These are phyloP conservation scores for Pseudohalonectria lignicola DNA, from an alignment of 2,329 filamentous ascomycete species.

Conservation along the genomic window DNA sequence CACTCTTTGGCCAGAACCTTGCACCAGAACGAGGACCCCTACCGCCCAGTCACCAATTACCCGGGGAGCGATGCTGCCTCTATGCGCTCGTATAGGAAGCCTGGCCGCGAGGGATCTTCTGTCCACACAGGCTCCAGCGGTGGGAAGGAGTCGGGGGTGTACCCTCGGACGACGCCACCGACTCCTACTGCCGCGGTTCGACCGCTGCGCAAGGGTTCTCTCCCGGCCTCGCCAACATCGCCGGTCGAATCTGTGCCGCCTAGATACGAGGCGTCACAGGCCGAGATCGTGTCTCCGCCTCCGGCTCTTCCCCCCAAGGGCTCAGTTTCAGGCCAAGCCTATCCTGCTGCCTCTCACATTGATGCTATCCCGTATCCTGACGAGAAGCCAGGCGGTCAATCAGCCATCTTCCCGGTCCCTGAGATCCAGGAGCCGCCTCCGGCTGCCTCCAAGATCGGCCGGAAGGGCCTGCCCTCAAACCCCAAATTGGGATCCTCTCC, in stretches of 20 bases:
- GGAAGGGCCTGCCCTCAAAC: slow-evolving; percentile 9
- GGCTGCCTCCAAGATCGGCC: slow-evolving; percentile 15
- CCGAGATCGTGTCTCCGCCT: background rate
- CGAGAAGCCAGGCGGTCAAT: too few relatives aligned
- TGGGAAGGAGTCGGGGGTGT: slow-evolving; percentile 13
- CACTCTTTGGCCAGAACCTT: slow-evolving; percentile 73
- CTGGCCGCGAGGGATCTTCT: slow-evolving; percentile 29
- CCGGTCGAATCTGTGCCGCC: background rate
- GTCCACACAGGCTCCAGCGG: slow-evolving; percentile 32
- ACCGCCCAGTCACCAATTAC: slow-evolving; percentile 53
- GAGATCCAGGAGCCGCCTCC: slow-evolving; percentile 25
- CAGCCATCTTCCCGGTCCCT: slow-evolving; percentile 13
- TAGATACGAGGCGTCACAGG: background rate
- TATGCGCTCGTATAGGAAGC: slow-evolving; percentile 37
- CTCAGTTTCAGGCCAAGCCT: background rate
- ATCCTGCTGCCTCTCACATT: slow-evolving; percentile 9
- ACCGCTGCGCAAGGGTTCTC: slow-evolving; percentile 32
- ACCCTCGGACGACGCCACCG: slow-evolving; percentile 14
- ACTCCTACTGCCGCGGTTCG: slow-evolving; percentile 15
- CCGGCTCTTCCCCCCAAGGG: background rate
- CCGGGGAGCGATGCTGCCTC: slow-evolving; percentile 45
- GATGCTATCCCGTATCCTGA: slow-evolving; percentile 25
- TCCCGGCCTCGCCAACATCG: slow-evolving; percentile 18
- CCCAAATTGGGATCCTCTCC: too few relatives aligned
- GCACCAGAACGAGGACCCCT: slow-evolving; percentile 71